Evolutionary conservation across 345 rosid genomes (phyloP), one percentile per base, ranked within the genome.

Genomic region (Combretum micranthum): DNA sequence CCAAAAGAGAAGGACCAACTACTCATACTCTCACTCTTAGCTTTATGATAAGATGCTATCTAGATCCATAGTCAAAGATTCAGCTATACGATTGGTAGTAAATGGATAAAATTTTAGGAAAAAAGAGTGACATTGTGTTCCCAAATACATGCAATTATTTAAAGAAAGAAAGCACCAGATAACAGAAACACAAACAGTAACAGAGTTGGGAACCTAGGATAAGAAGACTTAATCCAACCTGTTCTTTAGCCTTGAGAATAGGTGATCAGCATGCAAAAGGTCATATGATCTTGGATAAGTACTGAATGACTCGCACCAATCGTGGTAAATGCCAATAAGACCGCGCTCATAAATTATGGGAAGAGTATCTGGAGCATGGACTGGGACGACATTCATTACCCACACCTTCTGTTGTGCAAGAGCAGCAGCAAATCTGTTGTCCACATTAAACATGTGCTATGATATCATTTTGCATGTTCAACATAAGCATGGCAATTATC

Each of bases 241-340:
- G 89, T 80, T 81, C 78, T 92, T 92, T 43, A 88, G 91, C 70
- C 98, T 77, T 1, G 98, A 92, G 72, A 92, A 88, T 53, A 92
- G 81, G 83, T 92, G 98, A 75, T 92, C 96, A 2, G 91, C 96
- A 19, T 92, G 96, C 52, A 92, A 77, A 37, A 92, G 96, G 72
- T 92, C 96, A 57, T 88, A 92, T 42, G 96, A 84, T 75, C 96
- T 83, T n/a, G 98, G 95, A 58, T 88, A 86, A 45, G 95, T 81
- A 69, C 96, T 81, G 4, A 88, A 92, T 10, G 96, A 50, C 71
- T 92, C 95, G 4, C 98, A 92, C 98, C 98, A 92, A 65, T 92
- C 95, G 53, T 92, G 98, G 82, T 92, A 92, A 55, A 83, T 62
- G 13, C 98, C 98, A 0, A 80, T 1, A 13, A 86, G 89, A 3